Evolutionary conservation across 2,329 filamentous ascomycete species (phyloP).

Genomic region (Colletotrichum coccodes): DNA sequence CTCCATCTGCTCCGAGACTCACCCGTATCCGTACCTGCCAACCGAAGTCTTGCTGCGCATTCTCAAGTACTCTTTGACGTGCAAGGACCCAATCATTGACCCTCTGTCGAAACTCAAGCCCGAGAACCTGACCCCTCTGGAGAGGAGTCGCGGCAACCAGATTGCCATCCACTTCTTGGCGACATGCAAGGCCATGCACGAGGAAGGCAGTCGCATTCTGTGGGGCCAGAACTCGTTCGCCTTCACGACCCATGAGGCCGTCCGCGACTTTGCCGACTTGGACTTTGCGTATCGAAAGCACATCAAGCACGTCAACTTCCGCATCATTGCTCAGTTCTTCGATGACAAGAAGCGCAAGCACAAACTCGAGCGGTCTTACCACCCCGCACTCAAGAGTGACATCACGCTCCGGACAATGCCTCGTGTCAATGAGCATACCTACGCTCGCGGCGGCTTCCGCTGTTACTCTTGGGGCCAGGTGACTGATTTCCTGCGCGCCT

Average conservation of each 20-base stretch:
- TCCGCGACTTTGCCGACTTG: conserved; percentile 61
- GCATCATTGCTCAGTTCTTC: conserved; percentile 65
- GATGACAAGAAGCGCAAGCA: conserved; percentile 56
- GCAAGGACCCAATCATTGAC: conserved; percentile 61
- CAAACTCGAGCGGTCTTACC: conserved; percentile 53
- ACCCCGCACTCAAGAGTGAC: conserved; percentile 53
- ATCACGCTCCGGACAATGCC: conserved; percentile 53
- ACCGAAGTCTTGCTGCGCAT: conserved; percentile 64
- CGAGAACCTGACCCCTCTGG: conserved; percentile 55
- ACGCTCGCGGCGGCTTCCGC: conserved; percentile 62
- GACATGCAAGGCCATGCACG: conserved; percentile 59
- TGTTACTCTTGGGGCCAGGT: conserved; percentile 66
- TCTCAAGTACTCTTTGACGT: conserved; percentile 61
- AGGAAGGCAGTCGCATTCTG: conserved; percentile 60
- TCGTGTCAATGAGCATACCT: conserved; percentile 55
- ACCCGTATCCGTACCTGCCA: conserved; percentile 55
- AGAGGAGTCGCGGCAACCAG: conserved; percentile 56
- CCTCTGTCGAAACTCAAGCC: conserved; percentile 57
- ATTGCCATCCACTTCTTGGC: conserved; percentile 64
- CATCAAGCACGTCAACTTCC: conserved; percentile 59
- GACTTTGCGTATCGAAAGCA: conserved; percentile 51
- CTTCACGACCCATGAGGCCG: conserved; percentile 62
- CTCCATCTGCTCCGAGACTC: conserved; percentile 25
- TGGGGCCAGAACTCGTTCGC: conserved; percentile 64
- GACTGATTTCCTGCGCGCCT: conserved; percentile 62